phyloP scores from a whole-genome alignment of 768 basidiomycete genomes.

The Pleurotus cornucopiae region DNA sequence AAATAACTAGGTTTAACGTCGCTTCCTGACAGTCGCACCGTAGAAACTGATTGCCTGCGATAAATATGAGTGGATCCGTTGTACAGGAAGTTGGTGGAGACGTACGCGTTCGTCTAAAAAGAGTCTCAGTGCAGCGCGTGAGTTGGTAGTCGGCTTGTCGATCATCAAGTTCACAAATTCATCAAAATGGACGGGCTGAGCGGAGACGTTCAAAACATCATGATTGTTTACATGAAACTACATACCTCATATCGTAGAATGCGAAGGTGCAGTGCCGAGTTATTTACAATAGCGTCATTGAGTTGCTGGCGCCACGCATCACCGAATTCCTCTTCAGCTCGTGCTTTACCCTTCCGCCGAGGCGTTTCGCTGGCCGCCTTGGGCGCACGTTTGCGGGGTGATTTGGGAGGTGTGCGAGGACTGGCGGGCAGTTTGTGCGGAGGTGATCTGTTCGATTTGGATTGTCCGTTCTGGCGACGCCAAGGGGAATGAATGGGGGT shows the following conservation, averaged over 20 bases:
- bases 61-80: not conserved
- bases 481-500: not conserved
- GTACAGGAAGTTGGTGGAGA: not conserved
- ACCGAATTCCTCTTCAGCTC: constrained; percentile 14
- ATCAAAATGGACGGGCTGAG: constrained; percentile 56
- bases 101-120: constrained; percentile 58
- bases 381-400: constrained; percentile 8
- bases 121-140: constrained; percentile 34
- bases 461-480: not conserved
- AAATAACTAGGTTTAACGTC: constrained; percentile 12
- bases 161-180: constrained; percentile 41
- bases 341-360: not conserved
- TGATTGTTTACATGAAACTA: not conserved
- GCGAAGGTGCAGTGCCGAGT: constrained; percentile 46
- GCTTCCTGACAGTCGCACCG: constrained; percentile 28
- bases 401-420: not conserved
- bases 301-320: constrained; percentile 42
- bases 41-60: constrained; percentile 55
- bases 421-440: not conserved
- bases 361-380: constrained; percentile 14
- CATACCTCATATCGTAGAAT: constrained; percentile 66
- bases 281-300: constrained; percentile 35
- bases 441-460: constrained; percentile 3
- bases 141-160: constrained; percentile 26
- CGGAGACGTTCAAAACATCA: not conserved